Evolutionary conservation across 768 basidiomycete species (phyloP).

Genomic region (Tylopilus rubrobrunneus): DNA sequence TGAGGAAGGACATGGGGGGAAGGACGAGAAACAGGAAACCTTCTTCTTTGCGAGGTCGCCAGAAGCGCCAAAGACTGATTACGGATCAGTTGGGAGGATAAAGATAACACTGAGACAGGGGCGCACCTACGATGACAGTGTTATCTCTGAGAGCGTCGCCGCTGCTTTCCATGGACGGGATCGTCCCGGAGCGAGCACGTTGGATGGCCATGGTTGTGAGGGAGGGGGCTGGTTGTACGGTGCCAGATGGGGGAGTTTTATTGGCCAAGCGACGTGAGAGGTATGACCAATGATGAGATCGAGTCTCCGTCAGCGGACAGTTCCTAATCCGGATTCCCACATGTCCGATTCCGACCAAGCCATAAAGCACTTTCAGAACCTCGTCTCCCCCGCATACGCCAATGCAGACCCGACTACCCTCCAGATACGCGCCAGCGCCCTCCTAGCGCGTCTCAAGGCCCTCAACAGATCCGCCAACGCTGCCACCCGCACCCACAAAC

Average conservation of each 20-base stretch:
- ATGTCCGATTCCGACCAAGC: constrained; percentile 43
- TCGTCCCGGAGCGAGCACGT: constrained; percentile 71
- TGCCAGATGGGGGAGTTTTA: constrained; percentile 11
- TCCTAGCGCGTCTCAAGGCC: constrained; percentile 76
- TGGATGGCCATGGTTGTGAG: constrained; percentile 24
- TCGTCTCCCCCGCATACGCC: constrained; percentile 53
- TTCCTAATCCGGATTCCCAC: constrained; percentile 3
- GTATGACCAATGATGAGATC: constrained; percentile 1
- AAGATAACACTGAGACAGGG: constrained; percentile 16
- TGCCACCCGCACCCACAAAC: constrained; percentile 67
- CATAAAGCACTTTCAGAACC: constrained; percentile 59
- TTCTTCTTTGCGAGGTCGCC: constrained; percentile 99
- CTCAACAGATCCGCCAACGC: constrained; percentile 73
- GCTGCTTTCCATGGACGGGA: constrained; percentile 82
- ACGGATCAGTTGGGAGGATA: constrained; percentile 11
- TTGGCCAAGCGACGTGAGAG: constrained; percentile 22
- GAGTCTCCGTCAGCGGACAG: constrained; percentile 11
- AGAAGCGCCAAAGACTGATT: constrained; percentile 86
- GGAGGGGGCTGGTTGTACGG: not conserved
- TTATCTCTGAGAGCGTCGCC: constrained; percentile 78
- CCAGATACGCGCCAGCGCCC: constrained; percentile 66
- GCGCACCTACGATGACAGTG: constrained; percentile 81
- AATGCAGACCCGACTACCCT: constrained; percentile 38
- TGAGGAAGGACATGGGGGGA: constrained; percentile 38
- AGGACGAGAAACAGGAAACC: constrained; percentile 38